Base-by-base conservation (phyloP, 1,139 yeast species). In the Petasospora rhodanensis region DNA sequence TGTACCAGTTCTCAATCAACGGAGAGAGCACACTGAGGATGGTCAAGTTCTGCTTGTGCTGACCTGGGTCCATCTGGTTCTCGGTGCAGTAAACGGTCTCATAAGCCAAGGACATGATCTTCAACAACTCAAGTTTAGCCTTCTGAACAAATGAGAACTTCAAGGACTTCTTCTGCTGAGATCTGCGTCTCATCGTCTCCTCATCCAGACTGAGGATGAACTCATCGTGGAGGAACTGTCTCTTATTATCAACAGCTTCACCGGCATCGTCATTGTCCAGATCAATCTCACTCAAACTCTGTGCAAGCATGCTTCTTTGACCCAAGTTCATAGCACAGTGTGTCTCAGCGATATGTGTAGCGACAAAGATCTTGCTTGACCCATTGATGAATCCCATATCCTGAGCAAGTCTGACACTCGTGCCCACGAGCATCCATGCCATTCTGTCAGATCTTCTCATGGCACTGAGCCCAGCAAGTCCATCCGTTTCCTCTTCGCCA, bases 381-480 rank as follows among this genome's bases (percentile, higher is more conserved):
- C 76, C 72, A 34, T 83, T 86, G 68, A 82, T 76, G 45, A 82
- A 71, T 6, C 86, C 87, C 73, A 85, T 75, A 56, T 86, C 93
- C 54, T 86, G 95, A 3, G 95, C 94, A 28, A 89, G 61, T 35
- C 96, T 66, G 4, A 85, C 83, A 0, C 94, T 89, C 3, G 84
- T 76, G 5, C 96, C 96, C 35, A 85, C 79, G 42, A 86, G 69
- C 91, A 86, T 82, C 91, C 95, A 87, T 0, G 95, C 82, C 91
- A 86, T 82, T 29, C 95, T 69, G 54, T 85, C 89, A 47, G 91
- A 79, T 49, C 96, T 66, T 47, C 93, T 67, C 72, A 87, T 78
- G 1, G 95, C 95, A 18, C 87, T 86, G 28, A 85, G 62, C 0
- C 95, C 95, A 0, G 86, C 81, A 28, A 74, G 61, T 28, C 71